Base-by-base conservation (phyloP, 225 moss, liverwort and hornwort genomes). In the Straminergon stramineum region DNA sequence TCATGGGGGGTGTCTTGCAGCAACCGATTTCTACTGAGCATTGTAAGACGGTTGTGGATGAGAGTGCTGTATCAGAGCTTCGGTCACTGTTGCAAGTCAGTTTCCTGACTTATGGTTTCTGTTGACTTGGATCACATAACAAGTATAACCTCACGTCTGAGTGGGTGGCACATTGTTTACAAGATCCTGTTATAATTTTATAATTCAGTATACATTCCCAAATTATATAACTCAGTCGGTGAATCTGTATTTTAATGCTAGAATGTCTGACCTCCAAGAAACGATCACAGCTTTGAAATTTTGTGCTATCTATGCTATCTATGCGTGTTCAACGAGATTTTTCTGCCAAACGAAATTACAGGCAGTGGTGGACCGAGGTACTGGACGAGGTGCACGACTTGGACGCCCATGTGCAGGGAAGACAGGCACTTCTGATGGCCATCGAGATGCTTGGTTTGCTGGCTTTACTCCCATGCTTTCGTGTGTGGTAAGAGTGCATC, bases 401-500 rank as follows among this genome's bases (percentile, higher is more conserved):
- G 96, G 95, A 77, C 97, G 99, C 65, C 97, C 99, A 30, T 99
- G 99, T 94, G 99, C 96, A 84, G 99, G 99, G 70, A 96, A 96
- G 91, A 95, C 99, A 31, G 99, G 99, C 89, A 99, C 97, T 90
- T 99, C 99, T 76, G 95, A 96, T 88, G 97, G 96, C 51, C 97
- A 99, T 90, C 95, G 95, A 83, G 99, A 99, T 95, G 94, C 95
- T 89, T 99, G 99, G 99, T 99, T 99, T 95, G 99, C 99, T 81
- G 99, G 99, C 51, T 99, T 96, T 76, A 99, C 99, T 90, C 99
- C 97, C 48, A 95, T 97, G 94, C 93, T 99, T 79, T 96, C 99
- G 12, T 99, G 97, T 91, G 97, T 95, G 94, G 97, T 97, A 94
- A 92, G 93, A 73, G 52, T 37, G 86, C 68, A 75, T 86, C 63